Evolutionary conservation across 1,139 yeast species (phyloP).

Genomic region (Williopsis jadinii): DNA sequence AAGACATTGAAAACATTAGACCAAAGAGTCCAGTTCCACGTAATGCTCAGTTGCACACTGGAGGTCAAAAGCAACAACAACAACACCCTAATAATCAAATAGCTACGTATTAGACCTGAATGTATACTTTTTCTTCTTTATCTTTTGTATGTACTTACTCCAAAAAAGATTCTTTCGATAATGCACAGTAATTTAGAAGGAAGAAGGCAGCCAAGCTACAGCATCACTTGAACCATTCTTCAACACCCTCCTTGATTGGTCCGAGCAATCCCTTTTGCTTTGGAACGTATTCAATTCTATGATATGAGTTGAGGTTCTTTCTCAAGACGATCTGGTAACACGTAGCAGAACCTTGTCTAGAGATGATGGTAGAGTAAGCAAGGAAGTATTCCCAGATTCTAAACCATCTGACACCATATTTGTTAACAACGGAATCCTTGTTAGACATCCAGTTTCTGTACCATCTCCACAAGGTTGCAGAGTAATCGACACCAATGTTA

Average conservation of each 20-base stretch:
- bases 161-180: too few relatives aligned
- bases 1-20: constrained; percentile 70
- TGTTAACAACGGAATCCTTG: constrained; percentile 67
- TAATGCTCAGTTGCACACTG: constrained; percentile 7
- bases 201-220: neutral
- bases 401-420: constrained; percentile 87
- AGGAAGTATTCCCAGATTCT: constrained; percentile 92
- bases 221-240: constrained; percentile 36
- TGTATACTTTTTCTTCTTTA: neutral
- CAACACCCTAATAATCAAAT: neutral
- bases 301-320: constrained; percentile 81
- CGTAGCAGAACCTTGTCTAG: constrained; percentile 92
- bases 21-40: constrained; percentile 68
- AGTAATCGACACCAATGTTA: constrained; percentile 88
- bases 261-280: constrained; percentile 68
- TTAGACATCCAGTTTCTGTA: constrained; percentile 91
- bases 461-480: constrained; percentile 92
- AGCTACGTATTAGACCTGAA: constrained; percentile 2
- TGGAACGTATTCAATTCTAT: constrained; percentile 78
- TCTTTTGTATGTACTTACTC: too few relatives aligned
- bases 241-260: constrained; percentile 48
- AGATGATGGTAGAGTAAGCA: constrained; percentile 71
- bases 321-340: constrained; percentile 89
- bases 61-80: neutral
- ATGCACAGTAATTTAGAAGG: too few relatives aligned